Conservation (phyloP, 176 grass and related monocot genomes). For the Alopecurus myosuroides region DNA sequence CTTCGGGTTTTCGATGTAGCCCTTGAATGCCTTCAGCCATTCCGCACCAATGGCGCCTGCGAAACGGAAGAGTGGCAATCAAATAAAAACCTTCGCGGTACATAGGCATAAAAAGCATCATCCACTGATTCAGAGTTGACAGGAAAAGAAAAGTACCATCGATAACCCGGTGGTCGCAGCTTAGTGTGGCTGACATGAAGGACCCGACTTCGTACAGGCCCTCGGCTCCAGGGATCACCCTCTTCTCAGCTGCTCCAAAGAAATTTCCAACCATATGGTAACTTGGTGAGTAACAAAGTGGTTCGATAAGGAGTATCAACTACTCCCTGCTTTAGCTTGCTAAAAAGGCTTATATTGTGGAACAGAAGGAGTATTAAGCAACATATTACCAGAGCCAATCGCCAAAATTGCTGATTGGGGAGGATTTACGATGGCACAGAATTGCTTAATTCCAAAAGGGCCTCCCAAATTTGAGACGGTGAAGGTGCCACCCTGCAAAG, state of each 20-base stretch:
- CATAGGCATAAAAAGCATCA: background rate
- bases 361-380: no score
- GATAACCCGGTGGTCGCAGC: constrained; percentile 65
- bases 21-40: constrained; percentile 73
- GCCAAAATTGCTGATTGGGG: constrained; percentile 75
- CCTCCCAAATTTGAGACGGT: constrained; percentile 72
- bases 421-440: constrained; percentile 77
- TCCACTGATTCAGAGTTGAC: background rate
- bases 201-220: constrained; percentile 53
- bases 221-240: constrained; percentile 45
- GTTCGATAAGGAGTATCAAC: background rate
- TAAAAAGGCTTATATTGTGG: no score
- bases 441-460: constrained; percentile 75
- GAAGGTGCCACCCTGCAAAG: constrained; percentile 65
- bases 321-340: no score
- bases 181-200: constrained; percentile 71
- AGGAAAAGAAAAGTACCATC: constrained; percentile 33
- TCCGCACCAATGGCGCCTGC: constrained; percentile 66
- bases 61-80: background rate
- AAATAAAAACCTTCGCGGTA: background rate
- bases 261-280: background rate
- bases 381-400: constrained; percentile 55
- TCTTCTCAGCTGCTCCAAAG: constrained; percentile 60
- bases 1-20: constrained; percentile 65
- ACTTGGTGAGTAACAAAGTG: background rate